Evolutionary conservation across 192 early-diverging fungal species (phyloP), one percentile per base, ranked within the genome.

Genomic region (Chytriomyces sp.): DNA sequence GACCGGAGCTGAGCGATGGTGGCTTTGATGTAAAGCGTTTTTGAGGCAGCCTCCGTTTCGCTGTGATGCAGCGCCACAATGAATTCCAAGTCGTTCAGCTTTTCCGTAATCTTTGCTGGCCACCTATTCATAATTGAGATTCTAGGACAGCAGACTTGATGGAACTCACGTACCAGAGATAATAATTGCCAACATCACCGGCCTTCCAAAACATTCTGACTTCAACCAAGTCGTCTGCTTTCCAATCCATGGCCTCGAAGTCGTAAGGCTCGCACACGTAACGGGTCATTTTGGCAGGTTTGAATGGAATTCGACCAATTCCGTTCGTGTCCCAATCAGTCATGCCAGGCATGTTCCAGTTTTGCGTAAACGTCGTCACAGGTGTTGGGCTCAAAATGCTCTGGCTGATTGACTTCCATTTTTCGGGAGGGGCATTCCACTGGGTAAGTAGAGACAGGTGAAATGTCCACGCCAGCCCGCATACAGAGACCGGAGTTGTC

Each of bases 141-240:
- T n/a, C n/a, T n/a, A n/a, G n/a, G n/a, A n/a, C n/a, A n/a, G n/a
- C n/a, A n/a, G n/a, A n/a, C n/a, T n/a, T n/a, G n/a, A n/a, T n/a
- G n/a, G n/a, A n/a, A n/a, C n/a, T n/a, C 30, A 61, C 59, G 22
- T 44, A 65, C 63, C 63, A 65, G 14, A 65, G 33, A 44, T 49
- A 65, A 0, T 26, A 39, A 65, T 65, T 41, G 2, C 63, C 63
- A 8, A 65, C 26, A 30, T 31, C 26, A 22, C 49, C 63, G 52
- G 63, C 30, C 3, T 31, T 22, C 63, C 63, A 65, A 32, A 49
- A 39, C 49, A 65, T 30, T 33, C 63, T 1, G 3, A 65, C 63
- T 39, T 65, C 63, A 7, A 65, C 49, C 49, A 65, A 22, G 19
- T 65, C 63, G n/a, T 41, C 63, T n/a, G 7, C 41, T 19, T 2